A percentile compares a stretch with the other conserved stretches of the same genome.
Conservation (phyloP, 148 eudicot genomes). For the Selenicereus undatus region DNA sequence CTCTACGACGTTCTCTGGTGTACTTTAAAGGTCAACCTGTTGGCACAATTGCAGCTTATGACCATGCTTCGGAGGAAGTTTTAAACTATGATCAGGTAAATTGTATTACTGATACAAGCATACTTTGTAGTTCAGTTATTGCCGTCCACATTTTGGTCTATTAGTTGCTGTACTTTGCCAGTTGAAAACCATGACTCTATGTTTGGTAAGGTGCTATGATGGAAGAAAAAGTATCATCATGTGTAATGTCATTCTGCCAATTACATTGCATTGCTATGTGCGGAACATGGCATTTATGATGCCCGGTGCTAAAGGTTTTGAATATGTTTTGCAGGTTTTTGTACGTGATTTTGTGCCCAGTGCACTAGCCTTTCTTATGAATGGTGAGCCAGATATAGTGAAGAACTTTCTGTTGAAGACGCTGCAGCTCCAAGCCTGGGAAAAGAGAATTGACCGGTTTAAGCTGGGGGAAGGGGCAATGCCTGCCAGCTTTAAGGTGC, state of each 20-base stretch:
- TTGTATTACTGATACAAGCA: neutral
- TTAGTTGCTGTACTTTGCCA: neutral
- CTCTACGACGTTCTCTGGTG: conserved; percentile 84
- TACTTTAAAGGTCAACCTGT: conserved; percentile 82
- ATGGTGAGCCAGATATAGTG: conserved; percentile 97
- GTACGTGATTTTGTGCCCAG: conserved; percentile 99
- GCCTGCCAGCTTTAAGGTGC: conserved; percentile 99
- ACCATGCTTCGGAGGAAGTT: conserved; percentile 96
- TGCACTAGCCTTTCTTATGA: conserved; percentile 95
- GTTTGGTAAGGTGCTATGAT: neutral
- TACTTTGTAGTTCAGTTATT: neutral
- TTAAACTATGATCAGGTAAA: conserved; percentile 94
- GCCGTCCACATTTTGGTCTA: neutral
- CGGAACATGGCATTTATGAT: neutral
- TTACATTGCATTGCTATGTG: neutral
- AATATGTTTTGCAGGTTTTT: conserved; percentile 56
- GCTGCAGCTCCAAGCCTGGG: conserved; percentile 96
- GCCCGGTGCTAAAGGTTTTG: neutral
- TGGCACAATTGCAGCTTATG: conserved; percentile 92
- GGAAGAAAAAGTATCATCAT: neutral
- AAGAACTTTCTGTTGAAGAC: conserved; percentile 90
- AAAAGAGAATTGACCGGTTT: conserved; percentile 90
- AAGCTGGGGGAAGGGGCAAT: conserved; percentile 98
- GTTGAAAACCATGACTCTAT: neutral
- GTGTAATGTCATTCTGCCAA: neutral